Evolutionary conservation across 371 early-diverging fungal species (phyloP).

Genomic region (Mortierella polycephala): DNA sequence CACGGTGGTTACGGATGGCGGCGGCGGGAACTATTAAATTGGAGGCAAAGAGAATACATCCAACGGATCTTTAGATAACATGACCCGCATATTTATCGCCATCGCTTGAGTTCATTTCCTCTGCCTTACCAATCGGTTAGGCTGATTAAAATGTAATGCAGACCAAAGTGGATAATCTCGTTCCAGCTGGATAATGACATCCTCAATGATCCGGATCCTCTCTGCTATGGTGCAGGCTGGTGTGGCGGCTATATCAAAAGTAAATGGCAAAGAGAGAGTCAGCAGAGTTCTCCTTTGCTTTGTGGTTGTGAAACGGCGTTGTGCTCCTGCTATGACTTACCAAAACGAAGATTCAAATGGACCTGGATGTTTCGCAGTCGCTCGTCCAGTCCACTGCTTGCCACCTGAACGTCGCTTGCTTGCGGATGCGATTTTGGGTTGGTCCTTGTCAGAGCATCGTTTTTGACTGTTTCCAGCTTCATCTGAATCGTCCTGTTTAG

Average conservation of each 20-base stretch:
- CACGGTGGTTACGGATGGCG: constrained; percentile 50
- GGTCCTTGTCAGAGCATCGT: constrained; percentile 79
- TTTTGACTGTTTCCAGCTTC: constrained; percentile 82
- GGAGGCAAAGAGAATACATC: neutral
- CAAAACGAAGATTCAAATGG: constrained; percentile 74
- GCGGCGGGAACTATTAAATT: constrained; percentile 43
- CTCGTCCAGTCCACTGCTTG: constrained; percentile 57
- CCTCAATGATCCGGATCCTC: constrained; percentile 75
- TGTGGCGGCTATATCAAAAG: constrained; percentile 30
- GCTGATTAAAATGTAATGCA: constrained; percentile 76
- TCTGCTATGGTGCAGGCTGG: constrained; percentile 57
- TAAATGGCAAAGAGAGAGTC: neutral
- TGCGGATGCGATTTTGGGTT: constrained; percentile 58
- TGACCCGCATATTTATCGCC: neutral
- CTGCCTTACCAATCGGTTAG: constrained; percentile 58
- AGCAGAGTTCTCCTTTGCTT: neutral
- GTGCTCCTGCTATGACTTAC: constrained; percentile 34
- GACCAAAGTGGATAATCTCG: constrained; percentile 78
- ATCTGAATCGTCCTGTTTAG: constrained; percentile 85
- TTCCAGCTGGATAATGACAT: constrained; percentile 75
- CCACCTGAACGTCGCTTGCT: constrained; percentile 19
- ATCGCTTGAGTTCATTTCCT: neutral
- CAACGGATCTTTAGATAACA: too few relatives aligned
- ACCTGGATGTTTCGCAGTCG: constrained; percentile 70
- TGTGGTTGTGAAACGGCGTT: neutral